Conservation (phyloP, 768 basidiomycete species). For the Lyophyllum semitale region DNA sequence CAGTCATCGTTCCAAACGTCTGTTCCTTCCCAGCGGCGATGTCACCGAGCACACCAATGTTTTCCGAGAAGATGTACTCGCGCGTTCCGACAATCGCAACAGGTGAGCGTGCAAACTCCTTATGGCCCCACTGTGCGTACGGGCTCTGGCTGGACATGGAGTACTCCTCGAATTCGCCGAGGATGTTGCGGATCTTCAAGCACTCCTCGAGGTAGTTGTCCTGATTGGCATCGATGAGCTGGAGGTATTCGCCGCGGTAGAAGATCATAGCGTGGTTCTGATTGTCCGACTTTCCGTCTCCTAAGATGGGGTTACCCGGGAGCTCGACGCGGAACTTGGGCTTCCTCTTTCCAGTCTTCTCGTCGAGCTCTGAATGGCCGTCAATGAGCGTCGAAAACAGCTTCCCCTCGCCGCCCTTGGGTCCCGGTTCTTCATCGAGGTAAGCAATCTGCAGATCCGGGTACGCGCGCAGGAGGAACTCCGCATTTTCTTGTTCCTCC, state of each 20-base stretch:
- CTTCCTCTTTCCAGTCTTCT: slow-evolving; percentile 83
- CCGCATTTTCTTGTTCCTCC: slow-evolving; percentile 97
- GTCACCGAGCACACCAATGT: slow-evolving; percentile 98
- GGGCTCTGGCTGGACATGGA: slow-evolving; percentile 89
- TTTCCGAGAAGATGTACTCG: slow-evolving; percentile 99
- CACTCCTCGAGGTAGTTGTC: slow-evolving; percentile 99
- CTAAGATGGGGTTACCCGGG: slow-evolving; percentile 97
- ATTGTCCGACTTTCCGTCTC: slow-evolving; percentile 99
- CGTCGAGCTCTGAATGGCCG: slow-evolving; percentile 94
- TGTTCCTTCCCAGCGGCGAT: slow-evolving; percentile 99
- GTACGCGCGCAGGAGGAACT: slow-evolving; percentile 96
- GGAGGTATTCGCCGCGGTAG: slow-evolving; percentile 98
- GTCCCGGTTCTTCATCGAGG: slow-evolving; percentile 92
- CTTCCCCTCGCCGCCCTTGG: slow-evolving; percentile 84
- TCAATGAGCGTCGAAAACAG: slow-evolving; percentile 95
- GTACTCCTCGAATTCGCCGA: slow-evolving; percentile 98
- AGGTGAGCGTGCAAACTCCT: slow-evolving; percentile 87
- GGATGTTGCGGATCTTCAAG: slow-evolving; percentile 95
- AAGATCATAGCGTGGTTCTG: slow-evolving; percentile 99
- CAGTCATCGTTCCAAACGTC: slow-evolving; percentile 98
- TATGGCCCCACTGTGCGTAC: slow-evolving; percentile 94
- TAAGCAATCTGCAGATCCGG: slow-evolving; percentile 98
- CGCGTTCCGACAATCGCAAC: slow-evolving; percentile 98
- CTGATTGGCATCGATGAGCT: slow-evolving; percentile 99
- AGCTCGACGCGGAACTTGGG: slow-evolving; percentile 98